Evolutionary conservation across 2,329 filamentous ascomycete species (phyloP), one percentile per base, ranked within the genome.

Genomic region (Ambrosiella xylebori): DNA sequence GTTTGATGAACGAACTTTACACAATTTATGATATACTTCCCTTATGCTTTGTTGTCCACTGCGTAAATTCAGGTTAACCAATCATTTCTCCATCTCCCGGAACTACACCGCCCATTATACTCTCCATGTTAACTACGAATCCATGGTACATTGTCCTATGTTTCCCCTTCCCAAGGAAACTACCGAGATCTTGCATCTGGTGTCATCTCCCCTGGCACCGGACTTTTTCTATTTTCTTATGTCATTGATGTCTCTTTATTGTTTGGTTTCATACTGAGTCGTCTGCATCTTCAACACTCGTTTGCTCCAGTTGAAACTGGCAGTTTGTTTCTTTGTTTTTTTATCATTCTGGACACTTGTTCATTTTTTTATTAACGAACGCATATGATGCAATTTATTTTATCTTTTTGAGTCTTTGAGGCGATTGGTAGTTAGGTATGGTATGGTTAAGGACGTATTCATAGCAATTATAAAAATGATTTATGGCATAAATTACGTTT

Each of bases 371-470:
- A 53, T 44, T 58, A 45, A 54, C 39, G 52, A 54, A 40, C 37
- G 52, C 52, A 54, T 39, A 54, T 54, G 52, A 54, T 54, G 52
- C 52, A 54, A 19, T 41, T 54, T 41, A 15, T 41, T 54, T 41
- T 50, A 52, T 19, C 35, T 51, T 39, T 52, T 41, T 12, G 27
- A 27, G 27, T 27, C 27, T 41, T n/a, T 27, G 36, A 11, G 13
- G 44, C 15, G 40, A 45, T 51, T 15, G 19, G 47, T n/a, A 12
- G 8, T 51, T 15, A 9, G 9, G 17, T 8, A n/a, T 7, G 27
- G n/a, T 15, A 35, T 9, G 15, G 47, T 51, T 51, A 49, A 9
- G 35, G 47, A 36, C 17, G 47, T 51, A 36, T 51, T 11, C 19
- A 51, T 51, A 51, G 19, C 17, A 51, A 51, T 27, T 51, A 51